Conservation (phyloP, 371 early-diverging fungal species). For the Apophysomyces elegans region DNA sequence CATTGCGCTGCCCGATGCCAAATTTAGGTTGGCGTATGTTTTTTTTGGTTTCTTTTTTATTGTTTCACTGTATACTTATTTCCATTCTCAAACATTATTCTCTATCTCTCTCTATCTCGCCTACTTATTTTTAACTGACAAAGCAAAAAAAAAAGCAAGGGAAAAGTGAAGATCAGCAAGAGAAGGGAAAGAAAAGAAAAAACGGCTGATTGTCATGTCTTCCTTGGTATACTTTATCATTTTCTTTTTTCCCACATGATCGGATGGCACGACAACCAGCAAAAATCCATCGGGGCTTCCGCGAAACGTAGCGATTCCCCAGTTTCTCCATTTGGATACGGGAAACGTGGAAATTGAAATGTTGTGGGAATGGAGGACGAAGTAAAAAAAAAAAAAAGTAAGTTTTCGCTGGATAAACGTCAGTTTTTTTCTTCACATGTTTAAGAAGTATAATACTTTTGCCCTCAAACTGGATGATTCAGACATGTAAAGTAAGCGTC, state of each 20-base stretch:
- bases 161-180: constrained; percentile 5
- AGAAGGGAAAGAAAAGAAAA: constrained; percentile 1
- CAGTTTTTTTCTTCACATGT: constrained; percentile 8
- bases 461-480: too few relatives aligned
- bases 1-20: constrained; percentile 7
- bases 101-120: neutral
- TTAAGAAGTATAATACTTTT: constrained; percentile 3
- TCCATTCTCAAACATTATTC: neutral
- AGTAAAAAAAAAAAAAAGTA: too few relatives aligned
- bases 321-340: constrained; percentile 8
- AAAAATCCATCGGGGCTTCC: constrained; percentile 3
- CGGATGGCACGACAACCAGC: constrained; percentile 5
- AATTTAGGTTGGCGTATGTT: constrained; percentile 6
- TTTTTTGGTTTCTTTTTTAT: neutral
- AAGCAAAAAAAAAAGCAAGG: neutral
- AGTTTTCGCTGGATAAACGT: neutral
- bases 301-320: neutral
- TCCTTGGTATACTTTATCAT: neutral
- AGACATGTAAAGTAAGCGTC: too few relatives aligned
- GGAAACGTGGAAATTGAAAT: constrained; percentile 7
- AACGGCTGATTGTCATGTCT: constrained; percentile 12
- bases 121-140: neutral
- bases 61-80: constrained; percentile 7
- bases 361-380: constrained; percentile 10
- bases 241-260: constrained; percentile 11